Evolutionary conservation across 331 rosid genomes (phyloP).

Genomic region (Quercus lobata): DNA sequence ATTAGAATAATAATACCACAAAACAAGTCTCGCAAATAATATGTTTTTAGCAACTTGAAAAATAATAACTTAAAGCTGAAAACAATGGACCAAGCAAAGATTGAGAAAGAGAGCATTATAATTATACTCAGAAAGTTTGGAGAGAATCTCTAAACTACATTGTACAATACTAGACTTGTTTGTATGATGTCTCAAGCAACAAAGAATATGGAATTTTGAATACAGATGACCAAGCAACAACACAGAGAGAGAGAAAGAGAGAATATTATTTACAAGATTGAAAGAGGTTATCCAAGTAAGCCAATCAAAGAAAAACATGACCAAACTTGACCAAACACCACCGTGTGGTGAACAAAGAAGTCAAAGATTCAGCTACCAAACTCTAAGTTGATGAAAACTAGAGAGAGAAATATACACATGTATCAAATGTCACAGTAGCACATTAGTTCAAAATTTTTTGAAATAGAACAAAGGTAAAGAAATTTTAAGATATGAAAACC

Average conservation of each 20-base stretch:
- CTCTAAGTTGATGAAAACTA: neutral
- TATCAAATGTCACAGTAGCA: neutral
- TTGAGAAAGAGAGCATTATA: neutral
- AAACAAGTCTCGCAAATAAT: neutral
- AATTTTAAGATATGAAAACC: neutral
- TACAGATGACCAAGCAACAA: neutral
- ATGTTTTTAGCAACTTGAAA: neutral
- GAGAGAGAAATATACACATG: neutral
- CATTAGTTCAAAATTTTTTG: neutral
- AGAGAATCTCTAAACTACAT: neutral
- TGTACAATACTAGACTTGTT: neutral
- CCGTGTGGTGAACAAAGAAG: neutral
- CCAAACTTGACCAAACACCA: slow-evolving; percentile 26
- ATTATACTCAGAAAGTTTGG: neutral
- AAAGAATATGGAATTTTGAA: neutral
- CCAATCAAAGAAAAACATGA: slow-evolving; percentile 11
- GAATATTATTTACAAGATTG: neutral
- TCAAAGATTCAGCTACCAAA: slow-evolving; percentile 24
- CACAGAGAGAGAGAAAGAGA: neutral
- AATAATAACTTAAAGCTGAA: neutral
- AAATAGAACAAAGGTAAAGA: neutral
- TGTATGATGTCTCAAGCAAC: neutral
- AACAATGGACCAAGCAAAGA: neutral
- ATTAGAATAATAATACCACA: neutral
- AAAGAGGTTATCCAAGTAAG: neutral